Base-by-base conservation (phyloP, 2,329 filamentous ascomycete species). In the Scortechinia acanthostroma region DNA sequence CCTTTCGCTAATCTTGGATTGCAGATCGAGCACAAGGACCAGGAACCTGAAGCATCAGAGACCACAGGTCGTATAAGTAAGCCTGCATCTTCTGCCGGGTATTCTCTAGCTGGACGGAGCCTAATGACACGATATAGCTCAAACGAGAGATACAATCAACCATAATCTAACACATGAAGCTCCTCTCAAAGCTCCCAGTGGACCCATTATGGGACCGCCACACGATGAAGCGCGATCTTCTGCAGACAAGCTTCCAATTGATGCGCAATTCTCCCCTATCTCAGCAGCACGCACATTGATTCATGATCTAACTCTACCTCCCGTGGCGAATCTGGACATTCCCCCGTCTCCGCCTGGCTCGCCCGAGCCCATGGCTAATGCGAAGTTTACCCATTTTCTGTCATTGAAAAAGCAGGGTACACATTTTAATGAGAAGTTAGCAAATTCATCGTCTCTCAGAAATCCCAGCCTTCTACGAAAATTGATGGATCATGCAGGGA, bases 341-440 rank as follows among this genome's bases (percentile, higher is more conserved):
- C 35, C 35, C 13, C 35, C 35, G 6, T 40, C 35, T 13, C 35
- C 35, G 17, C 35, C 35, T 10, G 35, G 35, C 6, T 40, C 35
- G 6, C 35, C 35, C 20, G 35, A 40, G 14, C 35, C 35, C 17
- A 19, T 6, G 17, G 53, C 70, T 2, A 77, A 74, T 16, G 69
- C 70, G 49, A 82, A 81, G 52, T 76, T 83, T 53, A 64, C 68
- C 42, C 73, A 74, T 50, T 84, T 83, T 49, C 66, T 83, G 3
- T 68, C 73, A 19, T 61, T 83, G 25, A 84, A 83, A 57, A 73
- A 73, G 52, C 73, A 79, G 55, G 76, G 75, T 2, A 63, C 77
- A 19, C 80, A 84, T 57, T 84, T 83, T 63, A 83, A 84, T 51
- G 67, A 76, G 50, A 76, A 80, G 45, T 60, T 84, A 14, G 71